Percentiles rank a stretch among this genome's conserved stretches.
Conservation (phyloP, 495 filamentous ascomycete genomes). For the Aspergillus ostianus region DNA sequence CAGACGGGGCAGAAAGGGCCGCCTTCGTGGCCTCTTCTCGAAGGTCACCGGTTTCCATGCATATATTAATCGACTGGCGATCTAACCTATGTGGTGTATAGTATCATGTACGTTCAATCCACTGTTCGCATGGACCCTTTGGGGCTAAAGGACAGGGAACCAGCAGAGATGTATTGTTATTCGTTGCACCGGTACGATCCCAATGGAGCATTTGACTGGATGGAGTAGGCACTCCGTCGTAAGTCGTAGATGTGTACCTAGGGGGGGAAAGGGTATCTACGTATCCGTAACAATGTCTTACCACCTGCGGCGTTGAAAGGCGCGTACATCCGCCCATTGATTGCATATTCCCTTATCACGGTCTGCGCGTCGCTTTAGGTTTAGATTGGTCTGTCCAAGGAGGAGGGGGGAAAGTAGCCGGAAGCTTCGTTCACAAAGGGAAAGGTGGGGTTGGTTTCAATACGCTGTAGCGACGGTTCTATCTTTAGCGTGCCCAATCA, state of each 20-base stretch:
- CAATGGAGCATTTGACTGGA: too few species aligned
- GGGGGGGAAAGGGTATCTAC: too few species aligned
- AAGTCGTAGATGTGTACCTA: background rate
- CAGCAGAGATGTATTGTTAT: background rate
- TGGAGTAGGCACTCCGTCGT: too few species aligned
- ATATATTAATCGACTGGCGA: constrained; percentile 11
- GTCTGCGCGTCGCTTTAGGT: background rate
- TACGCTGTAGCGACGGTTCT: constrained; percentile 3
- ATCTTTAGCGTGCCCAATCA: constrained; percentile 16
- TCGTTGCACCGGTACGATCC: background rate
- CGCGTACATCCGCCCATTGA: background rate
- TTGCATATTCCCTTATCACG: background rate
- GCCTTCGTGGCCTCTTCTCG: constrained; percentile 12
- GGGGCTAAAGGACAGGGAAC: constrained; percentile 3
- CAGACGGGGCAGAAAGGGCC: background rate
- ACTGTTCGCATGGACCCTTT: constrained; percentile 11
- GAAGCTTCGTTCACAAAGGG: constrained; percentile 9
- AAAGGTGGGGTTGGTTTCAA: constrained; percentile 8
- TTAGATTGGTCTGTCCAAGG: background rate
- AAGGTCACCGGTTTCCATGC: constrained; percentile 18
- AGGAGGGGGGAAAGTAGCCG: background rate
- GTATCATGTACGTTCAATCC: constrained; percentile 1
- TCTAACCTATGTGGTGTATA: constrained; percentile 8
- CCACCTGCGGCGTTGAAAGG: background rate
- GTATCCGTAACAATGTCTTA: too few species aligned